A percentile compares a stretch with the other conserved stretches of the same genome.
phyloP scores from a whole-genome alignment of 2,329 filamentous ascomycete genomes.

The Davidsoniella eucalypti region DNA sequence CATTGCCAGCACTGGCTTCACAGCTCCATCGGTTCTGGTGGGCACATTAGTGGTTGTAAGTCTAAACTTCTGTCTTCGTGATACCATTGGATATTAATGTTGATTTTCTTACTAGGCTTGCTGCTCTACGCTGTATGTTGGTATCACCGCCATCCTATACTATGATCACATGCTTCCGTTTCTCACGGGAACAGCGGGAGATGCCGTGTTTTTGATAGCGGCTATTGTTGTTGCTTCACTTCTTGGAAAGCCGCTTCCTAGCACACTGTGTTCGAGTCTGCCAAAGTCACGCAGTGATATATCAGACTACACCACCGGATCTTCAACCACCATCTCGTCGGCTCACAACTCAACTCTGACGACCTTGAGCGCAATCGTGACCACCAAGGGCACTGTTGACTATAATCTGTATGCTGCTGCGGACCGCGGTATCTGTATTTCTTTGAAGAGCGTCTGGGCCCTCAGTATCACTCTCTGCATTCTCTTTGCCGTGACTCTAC shows the following conservation, averaged over 20 bases:
- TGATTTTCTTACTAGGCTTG: slow-evolving; percentile 41
- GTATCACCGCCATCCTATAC: slow-evolving; percentile 68
- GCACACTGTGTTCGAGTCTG: slow-evolving; percentile 50
- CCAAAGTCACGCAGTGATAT: slow-evolving; percentile 19
- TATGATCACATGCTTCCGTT: slow-evolving; percentile 61
- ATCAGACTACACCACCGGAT: background rate
- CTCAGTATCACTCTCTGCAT: slow-evolving; percentile 64
- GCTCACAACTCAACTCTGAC: too few species aligned
- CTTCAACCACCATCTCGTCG: slow-evolving; percentile 1
- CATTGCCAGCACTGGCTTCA: slow-evolving; percentile 49
- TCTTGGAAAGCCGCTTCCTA: slow-evolving; percentile 65
- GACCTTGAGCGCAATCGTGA: background rate
- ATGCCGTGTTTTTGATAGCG: slow-evolving; percentile 55
- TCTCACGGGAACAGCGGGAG: slow-evolving; percentile 48
- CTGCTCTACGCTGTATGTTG: slow-evolving; percentile 63
- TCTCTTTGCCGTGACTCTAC: slow-evolving; percentile 46
- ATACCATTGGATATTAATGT: background rate
- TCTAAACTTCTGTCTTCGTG: slow-evolving; percentile 15
- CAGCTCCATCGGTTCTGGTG: slow-evolving; percentile 56
- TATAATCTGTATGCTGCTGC: slow-evolving; percentile 34
- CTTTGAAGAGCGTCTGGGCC: slow-evolving; percentile 81
- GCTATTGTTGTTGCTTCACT: slow-evolving; percentile 62
- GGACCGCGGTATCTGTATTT: slow-evolving; percentile 51
- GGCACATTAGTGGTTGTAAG: slow-evolving; percentile 67
- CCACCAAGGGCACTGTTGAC: slow-evolving; percentile 16